Evolutionary conservation across 2,329 filamentous ascomycete species (phyloP).

Genomic region (Aspergillus sp.): DNA sequence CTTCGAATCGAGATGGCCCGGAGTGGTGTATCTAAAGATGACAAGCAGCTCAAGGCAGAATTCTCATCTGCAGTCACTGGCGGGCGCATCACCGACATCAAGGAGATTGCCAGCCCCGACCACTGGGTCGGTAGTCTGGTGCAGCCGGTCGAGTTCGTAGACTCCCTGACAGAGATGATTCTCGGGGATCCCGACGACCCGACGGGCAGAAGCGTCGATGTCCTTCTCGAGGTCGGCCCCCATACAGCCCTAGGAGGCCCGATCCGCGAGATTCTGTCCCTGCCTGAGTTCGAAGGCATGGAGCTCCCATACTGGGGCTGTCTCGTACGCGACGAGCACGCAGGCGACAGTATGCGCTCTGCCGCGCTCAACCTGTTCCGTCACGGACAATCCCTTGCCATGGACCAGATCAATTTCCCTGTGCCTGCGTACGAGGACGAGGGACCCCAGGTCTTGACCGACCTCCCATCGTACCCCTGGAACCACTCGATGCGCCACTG

Average conservation of each 20-base stretch:
- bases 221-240: not conserved
- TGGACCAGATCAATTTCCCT: conserved; percentile 1
- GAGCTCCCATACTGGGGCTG: conserved; percentile 1
- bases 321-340: conserved; percentile 1
- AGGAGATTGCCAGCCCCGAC: not conserved
- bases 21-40: not conserved
- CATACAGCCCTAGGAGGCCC: not conserved
- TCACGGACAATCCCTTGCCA: not conserved
- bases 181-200: not conserved
- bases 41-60: not conserved
- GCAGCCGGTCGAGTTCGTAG: not conserved
- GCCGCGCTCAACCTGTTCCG: not conserved
- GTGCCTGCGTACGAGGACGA: not conserved
- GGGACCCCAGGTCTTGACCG: not conserved
- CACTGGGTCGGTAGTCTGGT: not conserved
- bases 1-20: not conserved
- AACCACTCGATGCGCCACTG: conserved; percentile 12
- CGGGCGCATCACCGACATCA: not conserved
- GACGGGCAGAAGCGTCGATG: not conserved
- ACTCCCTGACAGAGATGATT: not conserved
- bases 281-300: not conserved
- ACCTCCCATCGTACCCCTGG: conserved; percentile 20
- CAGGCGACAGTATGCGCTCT: not conserved
- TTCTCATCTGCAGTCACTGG: not conserved
- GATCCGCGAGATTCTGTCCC: conserved; percentile 1